Conservation (phyloP, 164 flowering plant species). For the Annona squamosa region DNA sequence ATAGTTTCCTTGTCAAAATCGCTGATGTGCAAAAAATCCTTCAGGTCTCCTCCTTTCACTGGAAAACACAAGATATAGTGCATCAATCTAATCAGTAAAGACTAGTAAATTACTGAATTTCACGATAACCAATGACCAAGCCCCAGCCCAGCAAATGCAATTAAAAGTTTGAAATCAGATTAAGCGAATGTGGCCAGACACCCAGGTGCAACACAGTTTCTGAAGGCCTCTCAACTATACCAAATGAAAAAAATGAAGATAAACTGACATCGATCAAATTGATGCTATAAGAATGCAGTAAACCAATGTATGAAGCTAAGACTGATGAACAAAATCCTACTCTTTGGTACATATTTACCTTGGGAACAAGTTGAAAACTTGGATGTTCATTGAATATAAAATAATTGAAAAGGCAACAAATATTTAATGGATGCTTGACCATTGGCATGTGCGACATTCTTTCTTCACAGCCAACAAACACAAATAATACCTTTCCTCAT, state of each 20-base stretch:
- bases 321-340: not conserved
- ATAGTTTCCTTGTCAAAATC: slow-evolving; percentile 87
- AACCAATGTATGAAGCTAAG: not conserved
- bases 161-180: not conserved
- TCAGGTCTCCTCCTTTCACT: slow-evolving; percentile 43
- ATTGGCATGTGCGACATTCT: no score
- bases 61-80: slow-evolving; percentile 13
- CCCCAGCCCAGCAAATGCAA: not conserved
- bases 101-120: no score
- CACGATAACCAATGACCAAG: not conserved
- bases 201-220: not conserved
- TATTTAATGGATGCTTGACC: not conserved
- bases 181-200: not conserved
- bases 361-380: not conserved
- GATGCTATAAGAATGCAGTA: not conserved
- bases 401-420: not conserved
- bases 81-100: not conserved
- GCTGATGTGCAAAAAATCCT: slow-evolving; percentile 77
- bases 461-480: no score
- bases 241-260: not conserved
- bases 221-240: not conserved
- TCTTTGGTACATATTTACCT: not conserved
- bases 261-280: not conserved
- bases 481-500: no score
- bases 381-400: no score